Conservation (phyloP, 2,329 filamentous ascomycete species). For the Rhynchosporium secalis region DNA sequence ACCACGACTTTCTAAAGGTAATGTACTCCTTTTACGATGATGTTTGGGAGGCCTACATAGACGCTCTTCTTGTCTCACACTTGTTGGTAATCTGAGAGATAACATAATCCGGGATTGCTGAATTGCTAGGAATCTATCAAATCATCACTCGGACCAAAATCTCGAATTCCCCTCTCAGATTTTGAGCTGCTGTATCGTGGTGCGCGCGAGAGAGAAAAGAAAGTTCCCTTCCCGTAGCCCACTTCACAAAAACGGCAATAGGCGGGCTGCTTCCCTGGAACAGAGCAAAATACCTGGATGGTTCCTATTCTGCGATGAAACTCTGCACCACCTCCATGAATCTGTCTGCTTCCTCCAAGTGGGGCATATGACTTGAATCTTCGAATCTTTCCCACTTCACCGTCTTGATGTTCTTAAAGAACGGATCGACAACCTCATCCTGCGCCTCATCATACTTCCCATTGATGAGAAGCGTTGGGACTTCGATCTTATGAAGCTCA, state of each 20-base stretch:
- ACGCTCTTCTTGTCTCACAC: not conserved
- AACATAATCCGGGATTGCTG: too few species aligned
- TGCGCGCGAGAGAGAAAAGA: not conserved
- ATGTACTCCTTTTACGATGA: not conserved
- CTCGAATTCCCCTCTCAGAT: too few species aligned
- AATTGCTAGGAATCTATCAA: too few species aligned
- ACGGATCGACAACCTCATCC: constrained; percentile 41
- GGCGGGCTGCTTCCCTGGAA: too few species aligned
- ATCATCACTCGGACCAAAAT: too few species aligned
- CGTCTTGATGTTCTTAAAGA: constrained; percentile 41
- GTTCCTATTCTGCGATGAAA: constrained; percentile 32
- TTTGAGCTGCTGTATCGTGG: not conserved
- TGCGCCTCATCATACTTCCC: constrained; percentile 42
- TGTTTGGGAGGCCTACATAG: not conserved
- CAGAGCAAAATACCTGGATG: not conserved
- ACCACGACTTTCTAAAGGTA: not conserved
- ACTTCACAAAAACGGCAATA: too few species aligned
- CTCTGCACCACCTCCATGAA: constrained; percentile 40
- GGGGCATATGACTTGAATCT: constrained; percentile 37
- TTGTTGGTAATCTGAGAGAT: not conserved
- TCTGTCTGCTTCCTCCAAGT: constrained; percentile 43
- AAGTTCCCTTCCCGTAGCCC: not conserved
- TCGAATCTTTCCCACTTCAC: constrained; percentile 44
- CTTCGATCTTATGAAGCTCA: constrained; percentile 42
- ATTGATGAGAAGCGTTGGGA: constrained; percentile 45